phyloP scores from a whole-genome alignment of 2,329 filamentous ascomycete genomes.

The Aspergillus sp. region DNA sequence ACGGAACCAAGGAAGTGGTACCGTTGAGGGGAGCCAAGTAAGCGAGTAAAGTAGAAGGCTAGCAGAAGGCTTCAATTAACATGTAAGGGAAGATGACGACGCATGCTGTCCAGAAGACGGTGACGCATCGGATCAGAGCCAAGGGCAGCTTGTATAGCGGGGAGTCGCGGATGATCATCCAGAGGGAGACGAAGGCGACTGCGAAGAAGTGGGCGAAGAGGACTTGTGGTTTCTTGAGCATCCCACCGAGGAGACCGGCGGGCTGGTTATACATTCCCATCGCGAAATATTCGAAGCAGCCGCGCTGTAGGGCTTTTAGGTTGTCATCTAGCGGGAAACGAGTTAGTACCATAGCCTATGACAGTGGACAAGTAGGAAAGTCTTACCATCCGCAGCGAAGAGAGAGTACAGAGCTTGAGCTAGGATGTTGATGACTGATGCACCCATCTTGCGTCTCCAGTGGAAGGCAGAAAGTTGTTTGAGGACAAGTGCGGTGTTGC shows the following conservation, averaged over 20 bases:
- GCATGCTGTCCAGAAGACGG: conserved; percentile 78
- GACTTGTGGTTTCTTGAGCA: conserved; percentile 73
- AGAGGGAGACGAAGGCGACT: conserved; percentile 85
- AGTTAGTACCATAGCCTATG: conserved; percentile 1
- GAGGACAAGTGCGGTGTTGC: conserved; percentile 65
- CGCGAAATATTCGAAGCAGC: conserved; percentile 92
- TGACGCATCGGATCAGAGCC: conserved; percentile 62
- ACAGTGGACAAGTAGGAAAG: background rate
- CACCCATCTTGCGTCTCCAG: conserved; percentile 79
- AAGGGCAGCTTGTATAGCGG: conserved; percentile 61
- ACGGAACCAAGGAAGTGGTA: too few relatives aligned
- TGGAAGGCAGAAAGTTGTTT: conserved; percentile 74
- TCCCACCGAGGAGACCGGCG: conserved; percentile 75
- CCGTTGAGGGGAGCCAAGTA: too few relatives aligned
- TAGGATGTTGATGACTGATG: conserved; percentile 94
- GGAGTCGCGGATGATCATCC: conserved; percentile 59
- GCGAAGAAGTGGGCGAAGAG: conserved; percentile 93
- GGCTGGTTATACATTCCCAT: conserved; percentile 73
- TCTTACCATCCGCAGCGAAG: conserved; percentile 74
- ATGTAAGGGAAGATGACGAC: conserved; percentile 82
- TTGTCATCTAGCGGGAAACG: conserved; percentile 54
- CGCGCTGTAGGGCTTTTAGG: conserved; percentile 76
- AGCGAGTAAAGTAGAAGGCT: background rate
- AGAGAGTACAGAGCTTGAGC: conserved; percentile 89
- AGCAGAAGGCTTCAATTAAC: conserved; percentile 61